Conservation (phyloP, 805 yeast genomes). For the Naumovozyma baii region DNA sequence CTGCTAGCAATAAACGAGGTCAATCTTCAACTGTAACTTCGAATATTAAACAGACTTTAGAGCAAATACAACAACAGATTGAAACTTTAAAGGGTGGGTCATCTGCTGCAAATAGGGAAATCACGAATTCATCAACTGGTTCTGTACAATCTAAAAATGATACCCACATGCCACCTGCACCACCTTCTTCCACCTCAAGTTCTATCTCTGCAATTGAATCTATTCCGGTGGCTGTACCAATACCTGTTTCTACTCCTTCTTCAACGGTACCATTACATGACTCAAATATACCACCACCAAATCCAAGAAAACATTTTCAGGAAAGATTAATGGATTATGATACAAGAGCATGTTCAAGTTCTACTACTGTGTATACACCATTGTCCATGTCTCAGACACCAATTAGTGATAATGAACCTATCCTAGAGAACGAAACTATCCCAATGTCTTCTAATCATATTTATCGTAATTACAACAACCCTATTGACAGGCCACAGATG, state of each 20-base stretch:
- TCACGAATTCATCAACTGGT: too few species aligned
- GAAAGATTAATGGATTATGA: neutral
- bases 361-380: neutral
- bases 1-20: neutral
- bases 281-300: neutral
- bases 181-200: too few species aligned
- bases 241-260: neutral
- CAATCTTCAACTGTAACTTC: constrained; percentile 1
- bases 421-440: too few species aligned
- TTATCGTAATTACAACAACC: neutral
- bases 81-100: constrained; percentile 1
- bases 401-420: too few species aligned
- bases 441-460: too few species aligned
- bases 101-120: too few species aligned
- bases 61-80: constrained; percentile 11
- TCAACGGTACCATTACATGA: neutral
- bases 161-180: too few species aligned
- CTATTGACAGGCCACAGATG: too few species aligned
- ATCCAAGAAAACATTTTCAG: neutral
- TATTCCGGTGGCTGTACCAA: neutral
- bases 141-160: too few species aligned
- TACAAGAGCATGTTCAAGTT: neutral
- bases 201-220: too few species aligned
- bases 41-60: constrained; percentile 16
- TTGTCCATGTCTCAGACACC: neutral